Conservation (phyloP, 257 asterid genomes). For the Striga asiatica region DNA sequence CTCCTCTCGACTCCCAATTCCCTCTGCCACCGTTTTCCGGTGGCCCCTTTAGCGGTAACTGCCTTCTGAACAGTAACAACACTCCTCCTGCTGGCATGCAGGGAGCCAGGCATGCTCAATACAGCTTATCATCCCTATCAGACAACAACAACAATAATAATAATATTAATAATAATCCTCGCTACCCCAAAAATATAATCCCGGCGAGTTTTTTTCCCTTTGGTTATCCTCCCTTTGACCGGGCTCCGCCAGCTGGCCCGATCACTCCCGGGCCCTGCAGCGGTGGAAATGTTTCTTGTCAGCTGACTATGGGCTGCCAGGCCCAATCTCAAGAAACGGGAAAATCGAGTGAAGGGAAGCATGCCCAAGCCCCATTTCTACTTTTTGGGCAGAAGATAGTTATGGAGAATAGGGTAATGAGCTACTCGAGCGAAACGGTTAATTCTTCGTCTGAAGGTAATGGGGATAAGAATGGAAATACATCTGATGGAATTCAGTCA, state of each 20-base stretch:
- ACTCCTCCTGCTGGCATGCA: constrained; percentile 99
- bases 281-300: constrained; percentile 43
- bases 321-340: constrained; percentile 16
- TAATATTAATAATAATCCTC: no score
- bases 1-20: constrained; percentile 41
- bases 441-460: constrained; percentile 43
- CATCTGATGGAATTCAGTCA: constrained; percentile 43
- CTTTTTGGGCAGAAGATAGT: constrained; percentile 69
- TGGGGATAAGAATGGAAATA: constrained; percentile 30
- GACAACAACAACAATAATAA: constrained; percentile 45
- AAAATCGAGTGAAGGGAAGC: constrained; percentile 25
- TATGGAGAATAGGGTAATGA: constrained; percentile 44
- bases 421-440: constrained; percentile 39
- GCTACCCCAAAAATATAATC: no score
- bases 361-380: constrained; percentile 37
- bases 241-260: constrained; percentile 18
- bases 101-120: constrained; percentile 98
- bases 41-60: constrained; percentile 49
- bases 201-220: constrained; percentile 37
- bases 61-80: constrained; percentile 36
- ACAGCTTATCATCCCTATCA: constrained; percentile 43
- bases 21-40: constrained; percentile 40
- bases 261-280: constrained; percentile 15
- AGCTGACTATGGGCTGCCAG: constrained; percentile 51
- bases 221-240: constrained; percentile 31